Evolutionary conservation across 352 stramenopile species (phyloP).

Genomic region (Globisporangium splendens): DNA sequence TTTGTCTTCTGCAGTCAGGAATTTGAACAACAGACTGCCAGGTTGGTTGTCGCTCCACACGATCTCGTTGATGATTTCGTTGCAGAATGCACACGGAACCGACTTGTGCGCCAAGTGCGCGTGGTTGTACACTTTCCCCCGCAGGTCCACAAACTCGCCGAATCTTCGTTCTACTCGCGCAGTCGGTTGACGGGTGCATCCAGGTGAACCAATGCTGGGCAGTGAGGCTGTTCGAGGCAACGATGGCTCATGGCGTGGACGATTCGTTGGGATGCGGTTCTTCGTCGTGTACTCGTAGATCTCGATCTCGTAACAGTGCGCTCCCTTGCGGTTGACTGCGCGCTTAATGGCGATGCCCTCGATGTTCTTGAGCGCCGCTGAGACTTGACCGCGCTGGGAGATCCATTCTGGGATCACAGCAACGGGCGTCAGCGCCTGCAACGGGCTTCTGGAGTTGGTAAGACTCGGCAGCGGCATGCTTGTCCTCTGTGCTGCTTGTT

Average conservation of each 20-base stretch:
- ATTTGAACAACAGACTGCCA: constrained; percentile 3
- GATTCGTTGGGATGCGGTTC: constrained; percentile 11
- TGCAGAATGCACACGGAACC: constrained; percentile 10
- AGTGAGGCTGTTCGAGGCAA: not conserved
- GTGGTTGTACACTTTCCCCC: constrained; percentile 5
- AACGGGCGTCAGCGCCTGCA: constrained; percentile 6
- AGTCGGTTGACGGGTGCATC: not conserved
- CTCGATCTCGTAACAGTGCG: constrained; percentile 4
- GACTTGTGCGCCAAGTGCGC: not conserved
- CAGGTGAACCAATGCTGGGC: not conserved
- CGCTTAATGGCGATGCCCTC: constrained; percentile 1
- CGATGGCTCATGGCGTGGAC: not conserved
- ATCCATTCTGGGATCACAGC: constrained; percentile 5
- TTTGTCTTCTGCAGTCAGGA: constrained; percentile 1
- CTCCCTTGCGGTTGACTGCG: not conserved
- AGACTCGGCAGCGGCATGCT: constrained; percentile 6
- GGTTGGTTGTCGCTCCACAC: constrained; percentile 6
- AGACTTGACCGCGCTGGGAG: constrained; percentile 8
- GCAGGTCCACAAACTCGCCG: constrained; percentile 1
- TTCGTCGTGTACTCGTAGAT: constrained; percentile 7
- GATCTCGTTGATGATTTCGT: constrained; percentile 8
- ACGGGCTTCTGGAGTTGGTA: not conserved
- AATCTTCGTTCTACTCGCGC: not conserved
- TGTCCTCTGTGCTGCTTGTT: not conserved
- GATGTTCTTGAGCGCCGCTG: not conserved